A percentile compares a stretch with the other conserved stretches of the same genome.
Conservation (phyloP, 805 yeast species). For the Barnettozyma wickerhamii region DNA sequence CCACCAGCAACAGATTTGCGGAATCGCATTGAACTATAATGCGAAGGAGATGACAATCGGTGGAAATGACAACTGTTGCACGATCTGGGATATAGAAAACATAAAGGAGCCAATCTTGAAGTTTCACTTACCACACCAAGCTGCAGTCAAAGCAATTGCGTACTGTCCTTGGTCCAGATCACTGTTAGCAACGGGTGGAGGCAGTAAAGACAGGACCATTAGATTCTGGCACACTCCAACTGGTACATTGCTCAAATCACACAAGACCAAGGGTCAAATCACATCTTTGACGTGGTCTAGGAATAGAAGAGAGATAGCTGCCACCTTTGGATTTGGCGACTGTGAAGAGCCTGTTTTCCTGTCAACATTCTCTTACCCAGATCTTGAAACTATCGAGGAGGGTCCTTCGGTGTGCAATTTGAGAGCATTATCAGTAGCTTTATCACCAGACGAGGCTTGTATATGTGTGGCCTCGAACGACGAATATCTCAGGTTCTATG, state of each 20-base stretch:
- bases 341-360: constrained; percentile 46
- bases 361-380: constrained; percentile 64
- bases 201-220: constrained; percentile 73
- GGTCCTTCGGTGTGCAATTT: constrained; percentile 47
- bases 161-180: constrained; percentile 88
- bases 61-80: constrained; percentile 76
- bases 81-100: constrained; percentile 65
- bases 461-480: constrained; percentile 77
- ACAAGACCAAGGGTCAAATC: constrained; percentile 64
- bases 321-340: constrained; percentile 79
- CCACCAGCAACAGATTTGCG: constrained; percentile 59
- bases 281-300: constrained; percentile 78
- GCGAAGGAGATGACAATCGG: constrained; percentile 68
- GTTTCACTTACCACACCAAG: constrained; percentile 58
- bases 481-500: constrained; percentile 69
- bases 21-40: constrained; percentile 55
- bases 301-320: constrained; percentile 58
- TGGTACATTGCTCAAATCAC: constrained; percentile 62
- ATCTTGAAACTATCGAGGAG: constrained; percentile 42
- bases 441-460: constrained; percentile 58
- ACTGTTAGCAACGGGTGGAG: constrained; percentile 87
- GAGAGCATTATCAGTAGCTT: constrained; percentile 61
- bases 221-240: constrained; percentile 83
- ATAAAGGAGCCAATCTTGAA: constrained; percentile 37
- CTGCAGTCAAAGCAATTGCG: constrained; percentile 88